A percentile compares a stretch with the other conserved stretches of the same genome.
Conservation (phyloP, 2,329 filamentous ascomycete genomes). For the Chrysoporthe puriensis region DNA sequence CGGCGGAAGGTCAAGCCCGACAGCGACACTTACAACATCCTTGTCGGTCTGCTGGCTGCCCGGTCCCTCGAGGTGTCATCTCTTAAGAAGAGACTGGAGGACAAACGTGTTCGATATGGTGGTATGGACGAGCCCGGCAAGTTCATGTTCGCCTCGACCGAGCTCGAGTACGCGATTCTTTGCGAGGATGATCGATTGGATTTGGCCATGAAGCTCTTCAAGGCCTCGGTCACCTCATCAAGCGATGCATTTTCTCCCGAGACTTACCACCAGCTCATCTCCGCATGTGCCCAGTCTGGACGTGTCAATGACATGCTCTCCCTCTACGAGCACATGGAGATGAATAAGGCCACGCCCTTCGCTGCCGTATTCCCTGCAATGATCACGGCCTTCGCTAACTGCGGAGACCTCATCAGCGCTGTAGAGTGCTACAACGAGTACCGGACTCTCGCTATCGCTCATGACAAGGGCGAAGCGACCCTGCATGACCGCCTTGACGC, state of each 20-base stretch:
- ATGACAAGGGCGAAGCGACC: constrained; percentile 73
- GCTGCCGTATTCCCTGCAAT: constrained; percentile 87
- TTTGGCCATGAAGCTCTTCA: constrained; percentile 84
- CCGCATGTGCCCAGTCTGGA: constrained; percentile 81
- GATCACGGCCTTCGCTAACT: constrained; percentile 89
- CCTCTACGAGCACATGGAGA: constrained; percentile 90
- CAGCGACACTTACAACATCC: constrained; percentile 82
- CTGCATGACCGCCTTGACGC: constrained; percentile 76
- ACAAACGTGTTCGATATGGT: constrained; percentile 82
- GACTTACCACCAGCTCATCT: constrained; percentile 84
- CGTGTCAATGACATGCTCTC: constrained; percentile 87
- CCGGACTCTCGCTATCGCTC: constrained; percentile 80
- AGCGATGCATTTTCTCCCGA: constrained; percentile 73
- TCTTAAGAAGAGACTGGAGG: constrained; percentile 74
- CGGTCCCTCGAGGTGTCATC: constrained; percentile 78
- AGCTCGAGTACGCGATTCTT: constrained; percentile 84
- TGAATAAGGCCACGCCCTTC: constrained; percentile 71
- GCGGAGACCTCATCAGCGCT: constrained; percentile 81
- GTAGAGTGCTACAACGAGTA: constrained; percentile 97
- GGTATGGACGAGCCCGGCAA: constrained; percentile 81
- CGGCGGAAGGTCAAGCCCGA: constrained; percentile 81
- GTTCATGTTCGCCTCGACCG: constrained; percentile 87
- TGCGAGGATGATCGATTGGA: constrained; percentile 85
- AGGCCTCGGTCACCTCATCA: constrained; percentile 69
- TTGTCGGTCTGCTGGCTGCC: constrained; percentile 80